Percentiles rank a stretch among this genome's conserved stretches.
phyloP scores from a whole-genome alignment of 2,329 filamentous ascomycete genomes.

The Hypocreales sp. region DNA sequence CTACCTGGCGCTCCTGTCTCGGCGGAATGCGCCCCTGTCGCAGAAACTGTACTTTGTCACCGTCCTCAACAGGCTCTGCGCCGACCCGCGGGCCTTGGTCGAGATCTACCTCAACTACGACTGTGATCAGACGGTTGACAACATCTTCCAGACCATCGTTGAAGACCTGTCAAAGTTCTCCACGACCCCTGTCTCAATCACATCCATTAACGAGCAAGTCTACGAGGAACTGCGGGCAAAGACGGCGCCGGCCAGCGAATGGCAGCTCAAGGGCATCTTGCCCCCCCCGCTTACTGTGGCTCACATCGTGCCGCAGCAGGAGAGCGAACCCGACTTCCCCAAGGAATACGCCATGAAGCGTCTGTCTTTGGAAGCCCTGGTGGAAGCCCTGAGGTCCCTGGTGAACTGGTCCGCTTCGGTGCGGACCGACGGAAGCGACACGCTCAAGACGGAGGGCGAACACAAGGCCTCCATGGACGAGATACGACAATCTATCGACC shows the following conservation, averaged over 20 bases:
- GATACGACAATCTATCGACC: conserved; percentile 52
- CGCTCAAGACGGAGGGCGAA: conserved; percentile 15
- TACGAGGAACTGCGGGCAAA: conserved; percentile 68
- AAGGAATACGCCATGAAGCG: conserved; percentile 87
- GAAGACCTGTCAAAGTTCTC: conserved; percentile 86
- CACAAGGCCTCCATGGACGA: conserved; percentile 28
- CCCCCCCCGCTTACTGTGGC: conserved; percentile 76
- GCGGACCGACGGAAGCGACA: conserved; percentile 35
- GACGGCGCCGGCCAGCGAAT: conserved; percentile 49
- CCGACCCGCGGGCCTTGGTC: conserved; percentile 76
- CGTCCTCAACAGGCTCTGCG: conserved; percentile 69
- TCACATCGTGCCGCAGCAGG: conserved; percentile 46
- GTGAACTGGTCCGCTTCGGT: conserved; percentile 73
- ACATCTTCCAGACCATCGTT: conserved; percentile 90
- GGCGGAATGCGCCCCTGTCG: conserved; percentile 68
- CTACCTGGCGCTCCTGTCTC: conserved; percentile 81
- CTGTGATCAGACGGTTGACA: conserved; percentile 88
- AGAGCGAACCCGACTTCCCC: conserved; percentile 57
- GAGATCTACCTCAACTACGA: conserved; percentile 98
- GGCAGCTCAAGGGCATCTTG: conserved; percentile 73
- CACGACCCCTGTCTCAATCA: conserved; percentile 62
- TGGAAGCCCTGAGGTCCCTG: conserved; percentile 76
- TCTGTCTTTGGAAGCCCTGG: conserved; percentile 71
- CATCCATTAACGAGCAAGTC: conserved; percentile 62
- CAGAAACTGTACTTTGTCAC: conserved; percentile 89